Base-by-base conservation (phyloP, 2,329 filamentous ascomycete genomes). In the Arthroderma uncinatum region DNA sequence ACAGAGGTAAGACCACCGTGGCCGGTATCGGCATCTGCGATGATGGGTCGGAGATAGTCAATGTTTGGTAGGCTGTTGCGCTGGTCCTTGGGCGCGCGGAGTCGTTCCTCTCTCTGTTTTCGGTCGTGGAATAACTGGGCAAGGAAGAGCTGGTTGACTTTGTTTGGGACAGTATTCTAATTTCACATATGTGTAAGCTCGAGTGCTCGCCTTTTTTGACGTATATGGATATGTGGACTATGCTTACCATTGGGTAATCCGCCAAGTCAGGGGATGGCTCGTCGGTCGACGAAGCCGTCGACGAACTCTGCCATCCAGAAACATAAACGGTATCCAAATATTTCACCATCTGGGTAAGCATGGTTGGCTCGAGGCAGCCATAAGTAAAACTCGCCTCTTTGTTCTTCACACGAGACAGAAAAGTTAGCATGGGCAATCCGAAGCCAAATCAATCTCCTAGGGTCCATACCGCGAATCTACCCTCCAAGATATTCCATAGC, bases 291-390 rank as follows among this genome's bases (percentile, higher is more conserved):
- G 92, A 96, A 53, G 93, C 93, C 6, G 93, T 98, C 23, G 91
- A 96, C 1, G 92, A 97, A 63, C 89, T 95, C 76, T 98, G 93
- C 93, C 93, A 98, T 62, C 93, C 93, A 56, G 93, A 97, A 61
- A 98, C 93, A 73, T 98, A 98, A 71, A 98, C 89, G 34, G 93
- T 98, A 70, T 98, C 93, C 61, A 98, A 81, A 73, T 94, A 97
- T 76, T 97, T 95, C 66, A 92, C 92, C 93, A 98, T 98, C 74
- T 98, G 93, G 28, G 93, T 97, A 71, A 98, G 82, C 88, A 96
- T 96, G 57, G 95, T 95, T 9, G 93, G 93, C 70, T 98, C 93
- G 63, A 98, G 80, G 76, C 93, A 97, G 68, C 93, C 93, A 70
- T 96, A 98, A 58, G 93, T 98, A 77, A 86, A 95, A 74, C 89